A percentile compares a stretch with the other conserved stretches of the same genome.
Evolutionary conservation across 1,284 basidiomycete species (phyloP).

Genomic region (Athelia psychrophila): DNA sequence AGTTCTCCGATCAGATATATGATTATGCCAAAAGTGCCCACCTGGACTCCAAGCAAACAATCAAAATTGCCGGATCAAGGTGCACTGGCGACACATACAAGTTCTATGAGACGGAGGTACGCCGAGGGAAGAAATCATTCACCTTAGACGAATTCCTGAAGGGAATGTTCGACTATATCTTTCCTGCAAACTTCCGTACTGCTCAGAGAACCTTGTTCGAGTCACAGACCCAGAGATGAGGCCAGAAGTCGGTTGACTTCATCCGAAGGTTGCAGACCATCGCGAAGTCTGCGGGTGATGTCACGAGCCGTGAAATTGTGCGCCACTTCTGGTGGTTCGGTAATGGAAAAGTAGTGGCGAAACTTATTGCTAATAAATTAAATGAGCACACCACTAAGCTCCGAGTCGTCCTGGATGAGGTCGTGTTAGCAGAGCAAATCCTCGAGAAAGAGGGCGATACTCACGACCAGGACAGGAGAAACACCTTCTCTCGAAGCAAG

Average conservation of each 20-base stretch:
- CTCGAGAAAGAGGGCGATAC: background rate
- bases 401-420: background rate
- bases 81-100: background rate
- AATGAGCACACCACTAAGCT: background rate
- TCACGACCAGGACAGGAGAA: too few species aligned
- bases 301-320: background rate
- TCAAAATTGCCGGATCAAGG: background rate
- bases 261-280: background rate
- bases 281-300: constrained; percentile 1
- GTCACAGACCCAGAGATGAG: background rate
- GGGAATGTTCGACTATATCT: constrained; percentile 5
- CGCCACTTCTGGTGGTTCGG: constrained; percentile 5
- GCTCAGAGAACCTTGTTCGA: constrained; percentile 4
- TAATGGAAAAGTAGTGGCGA: too few species aligned
- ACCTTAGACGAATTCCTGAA: constrained; percentile 2
- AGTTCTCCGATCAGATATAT: constrained; percentile 1
- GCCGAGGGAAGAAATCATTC: background rate
- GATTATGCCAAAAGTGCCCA: background rate
- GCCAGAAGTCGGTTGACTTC: background rate
- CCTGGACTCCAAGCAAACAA: background rate
- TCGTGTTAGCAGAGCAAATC: too few species aligned
- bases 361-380: background rate
- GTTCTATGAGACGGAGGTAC: constrained; percentile 2
- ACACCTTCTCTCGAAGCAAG: too few species aligned
- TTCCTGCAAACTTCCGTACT: constrained; percentile 7